These are phyloP conservation scores for Fusarium bulbicola DNA, from an alignment of 2,329 filamentous ascomycete genomes.

Conservation along the genomic window DNA sequence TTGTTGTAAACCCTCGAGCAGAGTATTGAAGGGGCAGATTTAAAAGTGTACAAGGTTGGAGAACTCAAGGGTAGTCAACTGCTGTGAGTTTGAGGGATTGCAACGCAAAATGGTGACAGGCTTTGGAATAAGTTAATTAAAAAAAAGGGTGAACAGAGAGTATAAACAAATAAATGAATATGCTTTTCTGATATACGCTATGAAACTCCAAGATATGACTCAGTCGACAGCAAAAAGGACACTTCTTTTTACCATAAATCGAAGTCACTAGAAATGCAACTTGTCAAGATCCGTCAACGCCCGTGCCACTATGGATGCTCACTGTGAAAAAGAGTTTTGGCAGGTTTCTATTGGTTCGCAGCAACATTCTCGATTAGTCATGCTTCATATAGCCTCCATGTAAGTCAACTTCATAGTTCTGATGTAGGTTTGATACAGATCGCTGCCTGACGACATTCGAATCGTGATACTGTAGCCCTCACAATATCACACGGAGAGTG, in stretches of 20 bases:
- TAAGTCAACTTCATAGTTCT: not conserved
- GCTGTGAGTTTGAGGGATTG: conserved; percentile 4
- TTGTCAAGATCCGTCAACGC: conserved; percentile 37
- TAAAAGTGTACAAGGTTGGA: not conserved
- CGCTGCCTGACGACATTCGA: not conserved
- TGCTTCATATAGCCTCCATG: not conserved
- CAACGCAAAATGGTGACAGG: not conserved
- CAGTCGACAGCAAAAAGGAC: conserved; percentile 37
- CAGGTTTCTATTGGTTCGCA: conserved; percentile 33
- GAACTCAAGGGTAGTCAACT: not conserved
- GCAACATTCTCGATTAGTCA: conserved; percentile 26
- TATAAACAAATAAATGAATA: not conserved
- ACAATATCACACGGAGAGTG: not conserved
- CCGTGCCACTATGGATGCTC: conserved; percentile 2
- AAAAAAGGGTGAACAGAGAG: not conserved
- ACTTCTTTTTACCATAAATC: conserved; percentile 34
- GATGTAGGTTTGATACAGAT: not conserved
- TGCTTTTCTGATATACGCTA: not conserved
- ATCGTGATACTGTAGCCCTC: not conserved
- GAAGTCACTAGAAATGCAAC: conserved; percentile 44
- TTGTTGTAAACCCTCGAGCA: not conserved
- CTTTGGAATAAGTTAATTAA: not conserved
- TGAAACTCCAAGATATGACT: conserved; percentile 27
- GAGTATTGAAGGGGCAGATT: conserved; percentile 9
- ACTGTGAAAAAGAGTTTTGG: conserved; percentile 30